These are phyloP conservation scores for Pyrus pyrifolia DNA, from an alignment of 306 rosid genomes.

Conservation along the genomic window DNA sequence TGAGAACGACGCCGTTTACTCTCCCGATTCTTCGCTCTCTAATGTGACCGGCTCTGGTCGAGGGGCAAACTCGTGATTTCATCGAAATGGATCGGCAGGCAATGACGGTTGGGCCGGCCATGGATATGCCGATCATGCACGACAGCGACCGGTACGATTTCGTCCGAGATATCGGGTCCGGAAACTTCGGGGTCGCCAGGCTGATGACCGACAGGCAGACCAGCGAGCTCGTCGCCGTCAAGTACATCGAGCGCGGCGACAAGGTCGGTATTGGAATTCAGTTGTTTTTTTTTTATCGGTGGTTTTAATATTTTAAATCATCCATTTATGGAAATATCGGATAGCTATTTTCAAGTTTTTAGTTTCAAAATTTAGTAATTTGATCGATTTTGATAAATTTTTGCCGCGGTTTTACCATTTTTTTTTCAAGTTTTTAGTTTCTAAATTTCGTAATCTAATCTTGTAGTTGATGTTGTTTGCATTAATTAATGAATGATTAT, in stretches of 20 bases:
- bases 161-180: constrained; percentile 80
- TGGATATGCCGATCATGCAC: constrained; percentile 90
- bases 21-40: constrained; percentile 1
- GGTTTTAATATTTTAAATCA: background rate
- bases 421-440: background rate
- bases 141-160: constrained; percentile 86
- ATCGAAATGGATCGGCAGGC: constrained; percentile 62
- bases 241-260: constrained; percentile 85
- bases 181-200: constrained; percentile 88
- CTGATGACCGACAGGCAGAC: constrained; percentile 81
- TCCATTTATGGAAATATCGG: background rate
- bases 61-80: constrained; percentile 8
- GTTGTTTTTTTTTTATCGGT: background rate
- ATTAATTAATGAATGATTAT: background rate
- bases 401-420: background rate
- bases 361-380: constrained; percentile 14
- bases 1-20: background rate
- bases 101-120: constrained; percentile 58
- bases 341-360: constrained; percentile 2
- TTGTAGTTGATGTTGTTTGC: background rate
- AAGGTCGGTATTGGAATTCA: constrained; percentile 44
- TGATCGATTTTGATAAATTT: constrained; percentile 5
- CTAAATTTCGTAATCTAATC: too few species aligned
- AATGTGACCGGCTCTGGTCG: constrained; percentile 31
- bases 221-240: constrained; percentile 82